A percentile compares a stretch with the other conserved stretches of the same genome.
phyloP scores from a whole-genome alignment of 164 flowering plant genomes.

The Aristolochia californica region DNA sequence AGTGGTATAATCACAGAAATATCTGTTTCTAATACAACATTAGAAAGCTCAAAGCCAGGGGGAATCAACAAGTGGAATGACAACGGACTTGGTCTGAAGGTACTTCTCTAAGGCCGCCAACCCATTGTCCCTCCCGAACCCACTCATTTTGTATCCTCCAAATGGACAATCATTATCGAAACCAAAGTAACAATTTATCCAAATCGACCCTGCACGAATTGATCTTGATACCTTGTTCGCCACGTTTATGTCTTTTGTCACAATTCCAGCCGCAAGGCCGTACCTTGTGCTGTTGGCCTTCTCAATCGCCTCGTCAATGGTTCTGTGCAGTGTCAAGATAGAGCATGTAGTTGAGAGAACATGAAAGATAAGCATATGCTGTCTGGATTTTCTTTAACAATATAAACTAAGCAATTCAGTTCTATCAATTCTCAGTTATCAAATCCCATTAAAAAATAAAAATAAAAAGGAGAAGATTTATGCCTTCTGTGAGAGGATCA shows the following conservation, averaged over 20 bases:
- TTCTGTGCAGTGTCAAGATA: constrained; percentile 21
- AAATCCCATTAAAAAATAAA: no score
- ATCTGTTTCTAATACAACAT: background rate
- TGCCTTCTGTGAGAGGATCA: no score
- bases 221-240: constrained; percentile 71
- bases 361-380: background rate
- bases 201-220: constrained; percentile 50
- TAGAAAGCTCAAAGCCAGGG: constrained; percentile 42
- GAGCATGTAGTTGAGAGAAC: background rate
- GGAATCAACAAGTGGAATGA: constrained; percentile 49
- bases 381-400: background rate
- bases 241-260: constrained; percentile 49
- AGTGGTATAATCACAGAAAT: no score
- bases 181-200: constrained; percentile 62
- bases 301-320: constrained; percentile 52
- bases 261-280: constrained; percentile 67
- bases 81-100: constrained; percentile 60
- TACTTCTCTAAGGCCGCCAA: constrained; percentile 49
- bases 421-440: no score
- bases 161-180: constrained; percentile 43
- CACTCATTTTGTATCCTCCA: constrained; percentile 77
- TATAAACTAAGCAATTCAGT: no score
- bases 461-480: no score
- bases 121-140: constrained; percentile 50
- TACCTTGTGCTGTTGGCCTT: constrained; percentile 55